Percentiles rank a stretch among this genome's conserved stretches.
Conservation (phyloP, 2,329 filamentous ascomycete genomes). For the Ophiostoma novo-ulmi region DNA sequence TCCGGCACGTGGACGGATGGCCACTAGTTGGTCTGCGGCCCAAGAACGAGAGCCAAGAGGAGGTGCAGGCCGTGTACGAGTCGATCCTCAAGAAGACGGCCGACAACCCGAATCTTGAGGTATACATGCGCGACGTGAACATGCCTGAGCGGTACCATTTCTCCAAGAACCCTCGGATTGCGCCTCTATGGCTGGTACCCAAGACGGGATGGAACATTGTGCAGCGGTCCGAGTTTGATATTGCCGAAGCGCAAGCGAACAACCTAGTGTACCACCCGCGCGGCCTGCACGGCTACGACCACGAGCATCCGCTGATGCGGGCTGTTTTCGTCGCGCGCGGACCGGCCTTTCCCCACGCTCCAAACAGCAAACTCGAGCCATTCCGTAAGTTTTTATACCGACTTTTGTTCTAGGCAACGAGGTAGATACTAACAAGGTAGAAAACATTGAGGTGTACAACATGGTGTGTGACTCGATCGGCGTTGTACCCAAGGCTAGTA, state of each 20-base stretch:
- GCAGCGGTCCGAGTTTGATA: conserved; percentile 69
- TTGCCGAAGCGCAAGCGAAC: conserved; percentile 59
- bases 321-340: conserved; percentile 91
- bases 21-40: conserved; percentile 84
- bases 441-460: conserved; percentile 94
- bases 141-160: conserved; percentile 97
- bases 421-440: conserved; percentile 39
- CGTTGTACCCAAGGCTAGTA: conserved; percentile 69
- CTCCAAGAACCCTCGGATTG: conserved; percentile 78
- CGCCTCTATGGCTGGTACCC: conserved; percentile 89
- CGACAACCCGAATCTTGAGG: conserved; percentile 66
- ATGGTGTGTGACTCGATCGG: conserved; percentile 85
- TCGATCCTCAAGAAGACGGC: conserved; percentile 52
- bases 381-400: conserved; percentile 49
- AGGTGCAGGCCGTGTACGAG: conserved; percentile 64
- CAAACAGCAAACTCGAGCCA: conserved; percentile 69
- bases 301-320: conserved; percentile 90
- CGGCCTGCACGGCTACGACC: conserved; percentile 91
- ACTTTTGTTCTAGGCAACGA: background rate
- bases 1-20: conserved; percentile 90
- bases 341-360: conserved; percentile 81
- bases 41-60: conserved; percentile 51
- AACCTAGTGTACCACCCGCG: conserved; percentile 68
- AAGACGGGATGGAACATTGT: conserved; percentile 92
- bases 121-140: conserved; percentile 77